Base-by-base conservation (phyloP, 495 filamentous ascomycete genomes). In the Aspergillus incahuasiensis region DNA sequence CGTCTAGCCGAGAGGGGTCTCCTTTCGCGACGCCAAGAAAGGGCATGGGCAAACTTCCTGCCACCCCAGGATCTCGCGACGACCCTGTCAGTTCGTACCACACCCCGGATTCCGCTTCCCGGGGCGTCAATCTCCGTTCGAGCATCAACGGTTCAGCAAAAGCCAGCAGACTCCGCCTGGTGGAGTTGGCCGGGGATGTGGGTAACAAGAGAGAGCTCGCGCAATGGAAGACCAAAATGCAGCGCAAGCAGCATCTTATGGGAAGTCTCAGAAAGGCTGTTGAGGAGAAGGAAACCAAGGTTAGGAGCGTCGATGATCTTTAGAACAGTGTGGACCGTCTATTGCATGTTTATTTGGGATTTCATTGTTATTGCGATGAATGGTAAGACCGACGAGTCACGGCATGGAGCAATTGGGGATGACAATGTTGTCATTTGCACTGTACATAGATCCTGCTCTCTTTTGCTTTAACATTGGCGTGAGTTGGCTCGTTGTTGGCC, bases 21-120 rank as follows among this genome's bases (percentile, higher is more conserved):
- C 86, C 87, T 2, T 84, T 87, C 39, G 61, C 75, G 8, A 89
- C 87, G 1, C 86, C 87, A 11, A 68, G 56, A 50, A 74, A 76
- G 57, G 59, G 52, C 6, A 34, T 58, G 6, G 65, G 64, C 12
- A 74, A 63, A 40, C 62, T 77, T 24, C 76, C 72, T 18, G 58
- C 60, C 21, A 77, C 72, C 2, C 74, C 73, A 8, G 72, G 68
- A 22, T 71, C 72, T 13, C 59, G 63, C 11, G 77, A 73, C 41
- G 61, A 71, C 13, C 54, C 64, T 8, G 53, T 57, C 24, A 78
- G 70, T 39, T 75, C 78, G 19, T 77, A 84, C 24, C 77, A 83
- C 62, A 82, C 82, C 12, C 82, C 82, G 1, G 80, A 83, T 19
- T 79, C 79, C 42, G 72, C 73, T 39, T 64, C 62, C 8, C 67